Evolutionary conservation across 805 yeast genomes (phyloP).

Genomic region (Lachancea quebecensis): DNA sequence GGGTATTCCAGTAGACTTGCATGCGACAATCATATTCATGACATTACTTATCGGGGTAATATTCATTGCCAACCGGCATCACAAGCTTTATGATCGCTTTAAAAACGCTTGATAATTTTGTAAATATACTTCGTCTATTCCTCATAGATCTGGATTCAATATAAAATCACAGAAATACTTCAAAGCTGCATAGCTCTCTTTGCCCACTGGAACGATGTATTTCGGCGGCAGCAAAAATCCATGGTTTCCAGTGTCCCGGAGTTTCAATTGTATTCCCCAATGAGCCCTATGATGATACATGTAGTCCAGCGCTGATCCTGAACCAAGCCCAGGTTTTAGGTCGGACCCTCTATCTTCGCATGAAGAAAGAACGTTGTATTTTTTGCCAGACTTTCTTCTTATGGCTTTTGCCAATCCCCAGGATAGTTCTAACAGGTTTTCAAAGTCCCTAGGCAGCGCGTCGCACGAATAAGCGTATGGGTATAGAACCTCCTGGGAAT

Average conservation of each 20-base stretch:
- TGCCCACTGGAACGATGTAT: constrained; percentile 68
- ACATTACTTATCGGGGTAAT: constrained; percentile 7
- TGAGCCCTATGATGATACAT: constrained; percentile 77
- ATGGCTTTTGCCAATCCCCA: constrained; percentile 75
- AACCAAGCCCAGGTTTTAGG: constrained; percentile 63
- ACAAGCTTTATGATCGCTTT: constrained; percentile 7
- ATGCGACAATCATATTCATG: constrained; percentile 15
- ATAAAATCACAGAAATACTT: constrained; percentile 57
- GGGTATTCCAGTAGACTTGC: constrained; percentile 24
- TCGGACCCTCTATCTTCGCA: constrained; percentile 75
- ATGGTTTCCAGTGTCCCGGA: constrained; percentile 75
- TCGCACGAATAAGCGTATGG: constrained; percentile 80
- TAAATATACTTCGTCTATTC: background rate
- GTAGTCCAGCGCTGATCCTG: constrained; percentile 75
- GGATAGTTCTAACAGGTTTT: constrained; percentile 72
- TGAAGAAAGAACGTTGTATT: constrained; percentile 66
- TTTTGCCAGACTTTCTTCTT: constrained; percentile 53
- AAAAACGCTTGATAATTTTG: background rate
- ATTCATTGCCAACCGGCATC: constrained; percentile 8
- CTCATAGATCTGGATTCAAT: constrained; percentile 35
- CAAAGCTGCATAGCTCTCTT: constrained; percentile 62
- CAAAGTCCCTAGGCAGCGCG: constrained; percentile 68
- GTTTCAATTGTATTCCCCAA: constrained; percentile 79
- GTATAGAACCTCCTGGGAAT: constrained; percentile 73
- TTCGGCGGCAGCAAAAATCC: constrained; percentile 74